Evolutionary conservation across 371 early-diverging fungal genomes (phyloP).

Genomic region (Mortierella sp.): DNA sequence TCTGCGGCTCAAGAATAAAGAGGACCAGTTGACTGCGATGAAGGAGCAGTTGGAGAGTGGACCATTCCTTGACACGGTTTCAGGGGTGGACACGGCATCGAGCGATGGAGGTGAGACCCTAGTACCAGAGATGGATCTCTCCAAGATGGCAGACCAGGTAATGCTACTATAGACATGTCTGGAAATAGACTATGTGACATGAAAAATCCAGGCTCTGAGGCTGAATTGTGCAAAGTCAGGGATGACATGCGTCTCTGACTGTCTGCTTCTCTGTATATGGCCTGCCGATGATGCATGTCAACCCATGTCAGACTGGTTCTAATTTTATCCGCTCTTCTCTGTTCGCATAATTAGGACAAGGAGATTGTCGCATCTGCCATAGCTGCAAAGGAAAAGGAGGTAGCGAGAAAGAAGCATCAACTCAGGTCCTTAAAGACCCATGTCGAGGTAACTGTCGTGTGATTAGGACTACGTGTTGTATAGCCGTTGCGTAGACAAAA

Average conservation of each 20-base stretch:
- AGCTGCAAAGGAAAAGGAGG: constrained; percentile 31
- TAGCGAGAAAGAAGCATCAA: constrained; percentile 30
- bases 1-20: constrained; percentile 20
- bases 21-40: constrained; percentile 22
- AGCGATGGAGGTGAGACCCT: constrained; percentile 51
- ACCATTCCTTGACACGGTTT: neutral
- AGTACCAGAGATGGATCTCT: constrained; percentile 38
- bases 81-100: constrained; percentile 22
- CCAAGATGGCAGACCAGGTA: constrained; percentile 32
- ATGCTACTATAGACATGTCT: constrained; percentile 3
- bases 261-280: neutral
- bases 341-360: constrained; percentile 28
- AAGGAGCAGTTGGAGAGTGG: constrained; percentile 19
- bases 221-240: too few relatives aligned
- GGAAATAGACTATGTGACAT: too few relatives aligned
- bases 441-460: constrained; percentile 9
- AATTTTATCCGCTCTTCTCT: constrained; percentile 1
- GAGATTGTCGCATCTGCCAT: constrained; percentile 23
- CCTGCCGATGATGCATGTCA: too few relatives aligned
- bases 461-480: too few relatives aligned
- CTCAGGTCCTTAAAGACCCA: constrained; percentile 31
- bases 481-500: neutral
- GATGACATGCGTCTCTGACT: too few relatives aligned
- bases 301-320: too few relatives aligned
- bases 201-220: neutral